These are phyloP conservation scores for Mycena crocata DNA, from an alignment of 768 basidiomycete species.

Conservation along the genomic window DNA sequence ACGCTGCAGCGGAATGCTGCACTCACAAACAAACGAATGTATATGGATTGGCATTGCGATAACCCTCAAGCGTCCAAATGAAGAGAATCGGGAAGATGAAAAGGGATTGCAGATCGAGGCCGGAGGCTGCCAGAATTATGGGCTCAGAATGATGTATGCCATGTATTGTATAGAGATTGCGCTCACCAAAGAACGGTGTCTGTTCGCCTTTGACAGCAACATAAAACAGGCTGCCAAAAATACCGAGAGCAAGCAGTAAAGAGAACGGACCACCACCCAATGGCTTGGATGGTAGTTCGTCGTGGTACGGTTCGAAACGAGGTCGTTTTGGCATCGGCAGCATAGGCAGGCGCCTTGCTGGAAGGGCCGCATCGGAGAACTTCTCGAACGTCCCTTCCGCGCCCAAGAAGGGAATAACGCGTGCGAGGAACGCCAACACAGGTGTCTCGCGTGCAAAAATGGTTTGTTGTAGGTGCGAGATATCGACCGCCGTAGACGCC, in stretches of 20 bases:
- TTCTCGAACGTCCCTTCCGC: constrained; percentile 12
- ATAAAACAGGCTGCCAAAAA: neutral
- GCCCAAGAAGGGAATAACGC: constrained; percentile 6
- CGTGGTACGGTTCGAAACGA: constrained; percentile 8
- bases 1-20: no score
- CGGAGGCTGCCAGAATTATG: neutral
- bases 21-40: constrained; percentile 5
- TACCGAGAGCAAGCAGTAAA: neutral
- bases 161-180: neutral
- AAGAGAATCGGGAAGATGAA: neutral
- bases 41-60: constrained; percentile 4
- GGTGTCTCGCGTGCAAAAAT: constrained; percentile 10
- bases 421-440: neutral
- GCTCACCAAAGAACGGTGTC: neutral
- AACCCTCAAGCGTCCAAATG: constrained; percentile 4
- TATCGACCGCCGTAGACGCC: neutral
- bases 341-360: constrained; percentile 5
- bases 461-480: constrained; percentile 12
- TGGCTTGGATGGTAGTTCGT: constrained; percentile 3
- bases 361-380: constrained; percentile 5
- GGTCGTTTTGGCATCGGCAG: constrained; percentile 8
- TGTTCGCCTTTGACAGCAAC: neutral
- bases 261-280: constrained; percentile 2
- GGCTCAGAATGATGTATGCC: neutral
- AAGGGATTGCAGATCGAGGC: neutral